These are phyloP conservation scores for Hypoxylon intermedium DNA, from an alignment of 495 filamentous ascomycete genomes.

Conservation along the genomic window DNA sequence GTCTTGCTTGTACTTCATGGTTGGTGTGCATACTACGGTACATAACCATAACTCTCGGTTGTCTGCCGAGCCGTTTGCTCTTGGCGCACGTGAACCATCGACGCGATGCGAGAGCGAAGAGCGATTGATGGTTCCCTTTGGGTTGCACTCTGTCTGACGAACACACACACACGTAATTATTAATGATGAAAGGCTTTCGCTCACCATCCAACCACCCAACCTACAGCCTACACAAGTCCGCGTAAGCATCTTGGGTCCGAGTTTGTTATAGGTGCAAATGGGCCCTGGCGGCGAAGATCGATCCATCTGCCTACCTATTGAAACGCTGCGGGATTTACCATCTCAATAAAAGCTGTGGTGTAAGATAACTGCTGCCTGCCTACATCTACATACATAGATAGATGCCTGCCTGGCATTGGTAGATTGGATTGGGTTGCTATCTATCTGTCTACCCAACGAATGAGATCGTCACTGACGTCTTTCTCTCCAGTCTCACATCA, in stretches of 20 bases:
- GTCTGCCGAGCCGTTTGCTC: constrained; percentile 20
- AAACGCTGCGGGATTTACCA: constrained; percentile 30
- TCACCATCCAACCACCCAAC: too few relatives aligned
- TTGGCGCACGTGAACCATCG: constrained; percentile 24
- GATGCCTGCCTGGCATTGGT: too few relatives aligned
- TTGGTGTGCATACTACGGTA: neutral
- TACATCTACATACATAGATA: too few relatives aligned
- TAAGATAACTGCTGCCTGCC: constrained; percentile 14
- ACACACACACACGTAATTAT: too few relatives aligned
- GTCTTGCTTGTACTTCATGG: neutral
- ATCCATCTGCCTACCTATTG: neutral
- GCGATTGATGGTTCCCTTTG: constrained; percentile 1
- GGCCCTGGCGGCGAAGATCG: constrained; percentile 17
- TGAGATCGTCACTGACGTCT: too few relatives aligned
- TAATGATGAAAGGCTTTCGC: neutral
- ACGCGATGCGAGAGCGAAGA: constrained; percentile 9
- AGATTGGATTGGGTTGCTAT: too few relatives aligned
- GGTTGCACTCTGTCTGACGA: constrained; percentile 21
- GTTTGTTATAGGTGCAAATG: neutral
- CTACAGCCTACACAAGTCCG: neutral
- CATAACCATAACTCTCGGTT: constrained; percentile 10
- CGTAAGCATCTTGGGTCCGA: constrained; percentile 12
- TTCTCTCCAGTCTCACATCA: too few relatives aligned
- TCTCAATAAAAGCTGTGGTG: constrained; percentile 11
- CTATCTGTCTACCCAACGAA: too few relatives aligned